These are phyloP conservation scores for Backusella mclennaniae DNA, from an alignment of 192 early-diverging fungal species.

Conservation along the genomic window DNA sequence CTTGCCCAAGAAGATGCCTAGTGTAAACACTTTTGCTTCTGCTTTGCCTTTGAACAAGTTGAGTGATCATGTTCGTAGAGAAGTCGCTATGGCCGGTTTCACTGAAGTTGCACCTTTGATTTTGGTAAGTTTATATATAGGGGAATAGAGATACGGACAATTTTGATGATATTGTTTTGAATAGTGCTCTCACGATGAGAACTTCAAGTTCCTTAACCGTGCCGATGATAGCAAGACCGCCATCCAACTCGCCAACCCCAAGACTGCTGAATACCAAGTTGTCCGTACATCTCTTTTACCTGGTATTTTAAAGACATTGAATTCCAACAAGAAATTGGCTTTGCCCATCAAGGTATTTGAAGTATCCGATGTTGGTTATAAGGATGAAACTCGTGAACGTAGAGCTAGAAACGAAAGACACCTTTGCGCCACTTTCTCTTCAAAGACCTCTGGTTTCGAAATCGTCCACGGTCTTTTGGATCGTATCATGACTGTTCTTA, in stretches of 20 bases:
- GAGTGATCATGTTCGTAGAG: slow-evolving; percentile 78
- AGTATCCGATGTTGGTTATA: slow-evolving; percentile 90
- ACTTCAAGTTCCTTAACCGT: slow-evolving; percentile 85
- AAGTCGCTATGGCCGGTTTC: slow-evolving; percentile 89
- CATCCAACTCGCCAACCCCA: slow-evolving; percentile 89
- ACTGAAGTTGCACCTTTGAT: slow-evolving; percentile 93
- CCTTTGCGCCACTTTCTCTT: slow-evolving; percentile 81
- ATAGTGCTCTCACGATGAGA: slow-evolving; percentile 97
- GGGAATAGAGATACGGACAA: neutral
- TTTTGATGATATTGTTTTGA: neutral
- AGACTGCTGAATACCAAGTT: slow-evolving; percentile 88
- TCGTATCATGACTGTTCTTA: slow-evolving; percentile 82
- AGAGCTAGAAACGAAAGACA: slow-evolving; percentile 88
- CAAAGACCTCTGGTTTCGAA: slow-evolving; percentile 84
- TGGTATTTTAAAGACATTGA: slow-evolving; percentile 91
- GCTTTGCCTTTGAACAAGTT: slow-evolving; percentile 94
- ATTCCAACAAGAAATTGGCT: slow-evolving; percentile 82
- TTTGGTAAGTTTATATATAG: slow-evolving; percentile 55
- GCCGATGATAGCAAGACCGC: slow-evolving; percentile 77
- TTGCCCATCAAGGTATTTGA: slow-evolving; percentile 96
- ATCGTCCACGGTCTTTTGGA: slow-evolving; percentile 92
- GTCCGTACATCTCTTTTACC: slow-evolving; percentile 91
- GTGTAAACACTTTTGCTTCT: slow-evolving; percentile 79
- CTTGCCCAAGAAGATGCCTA: slow-evolving; percentile 77
- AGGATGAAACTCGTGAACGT: slow-evolving; percentile 79